Evolutionary conservation across 352 stramenopile species (phyloP).

Genomic region (Phytophthora uliginosa): DNA sequence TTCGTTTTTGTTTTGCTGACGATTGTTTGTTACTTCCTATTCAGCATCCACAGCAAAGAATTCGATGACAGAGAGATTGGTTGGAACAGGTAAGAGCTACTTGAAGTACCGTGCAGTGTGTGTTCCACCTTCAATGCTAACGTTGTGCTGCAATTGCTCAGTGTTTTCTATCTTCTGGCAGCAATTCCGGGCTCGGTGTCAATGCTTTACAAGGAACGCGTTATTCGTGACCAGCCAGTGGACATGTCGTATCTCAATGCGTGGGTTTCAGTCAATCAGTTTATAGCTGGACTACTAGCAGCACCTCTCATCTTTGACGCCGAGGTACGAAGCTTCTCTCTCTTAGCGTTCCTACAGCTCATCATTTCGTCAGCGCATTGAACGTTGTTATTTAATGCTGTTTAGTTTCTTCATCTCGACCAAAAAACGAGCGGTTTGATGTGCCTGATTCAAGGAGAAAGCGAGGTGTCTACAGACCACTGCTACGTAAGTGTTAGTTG

Average conservation of each 20-base stretch:
- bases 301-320: constrained; percentile 87
- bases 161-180: constrained; percentile 82
- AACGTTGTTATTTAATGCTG: background rate
- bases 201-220: constrained; percentile 89
- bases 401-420: constrained; percentile 68
- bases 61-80: constrained; percentile 79
- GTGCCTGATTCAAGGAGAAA: constrained; percentile 83
- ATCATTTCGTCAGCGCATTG: background rate
- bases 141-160: constrained; percentile 20
- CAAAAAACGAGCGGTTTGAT: constrained; percentile 85
- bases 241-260: constrained; percentile 91
- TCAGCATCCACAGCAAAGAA: constrained; percentile 67
- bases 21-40: background rate
- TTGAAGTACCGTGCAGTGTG: background rate
- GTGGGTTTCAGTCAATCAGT: constrained; percentile 90
- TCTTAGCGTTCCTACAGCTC: background rate
- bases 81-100: constrained; percentile 75
- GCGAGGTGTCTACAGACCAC: constrained; percentile 71
- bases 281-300: constrained; percentile 83
- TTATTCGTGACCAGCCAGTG: constrained; percentile 87
- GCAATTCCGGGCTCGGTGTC: constrained; percentile 82
- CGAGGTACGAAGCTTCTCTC: constrained; percentile 39
- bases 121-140: background rate
- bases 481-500: constrained; percentile 68
- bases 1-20: constrained; percentile 3